phyloP scores from a whole-genome alignment of 2,329 filamentous ascomycete species.

The Tolypocladium ovalisporum region DNA sequence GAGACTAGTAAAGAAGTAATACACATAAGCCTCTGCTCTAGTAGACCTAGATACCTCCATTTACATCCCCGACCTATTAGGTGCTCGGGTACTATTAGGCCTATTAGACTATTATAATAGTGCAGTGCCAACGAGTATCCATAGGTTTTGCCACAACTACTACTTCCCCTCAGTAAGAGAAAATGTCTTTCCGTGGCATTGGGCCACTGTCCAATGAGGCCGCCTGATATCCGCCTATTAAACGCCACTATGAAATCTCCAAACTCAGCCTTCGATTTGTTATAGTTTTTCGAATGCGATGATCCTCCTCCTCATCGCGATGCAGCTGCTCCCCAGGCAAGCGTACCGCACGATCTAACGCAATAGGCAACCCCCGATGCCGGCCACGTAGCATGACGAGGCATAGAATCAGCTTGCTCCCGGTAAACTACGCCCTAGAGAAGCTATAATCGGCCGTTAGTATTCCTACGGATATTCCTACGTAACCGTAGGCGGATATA shows the following conservation, averaged over 20 bases:
- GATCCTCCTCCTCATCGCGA: not conserved
- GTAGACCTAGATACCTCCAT: too few relatives aligned
- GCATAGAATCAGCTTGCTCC: not conserved
- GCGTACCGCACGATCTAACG: not conserved
- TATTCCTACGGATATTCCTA: not conserved
- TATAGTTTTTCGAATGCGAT: not conserved
- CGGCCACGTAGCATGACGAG: not conserved
- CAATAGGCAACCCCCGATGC: not conserved
- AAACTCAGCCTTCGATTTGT: not conserved
- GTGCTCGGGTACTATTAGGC: too few relatives aligned
- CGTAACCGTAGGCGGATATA: not conserved
- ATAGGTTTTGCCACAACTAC: too few relatives aligned
- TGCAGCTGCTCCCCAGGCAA: not conserved
- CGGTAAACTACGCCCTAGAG: not conserved
- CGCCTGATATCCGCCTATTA: too few relatives aligned
- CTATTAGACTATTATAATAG: too few relatives aligned
- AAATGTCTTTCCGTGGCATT: too few relatives aligned
- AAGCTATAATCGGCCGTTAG: not conserved
- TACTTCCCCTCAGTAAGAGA: too few relatives aligned
- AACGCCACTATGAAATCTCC: not conserved
- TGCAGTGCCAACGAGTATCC: too few relatives aligned
- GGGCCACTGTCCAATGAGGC: too few relatives aligned
- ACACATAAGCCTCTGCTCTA: too few relatives aligned
- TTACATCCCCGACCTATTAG: too few relatives aligned
- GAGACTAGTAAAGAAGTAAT: too few relatives aligned